Conservation (phyloP, 768 basidiomycete genomes). For the Lactarius akahatsu region DNA sequence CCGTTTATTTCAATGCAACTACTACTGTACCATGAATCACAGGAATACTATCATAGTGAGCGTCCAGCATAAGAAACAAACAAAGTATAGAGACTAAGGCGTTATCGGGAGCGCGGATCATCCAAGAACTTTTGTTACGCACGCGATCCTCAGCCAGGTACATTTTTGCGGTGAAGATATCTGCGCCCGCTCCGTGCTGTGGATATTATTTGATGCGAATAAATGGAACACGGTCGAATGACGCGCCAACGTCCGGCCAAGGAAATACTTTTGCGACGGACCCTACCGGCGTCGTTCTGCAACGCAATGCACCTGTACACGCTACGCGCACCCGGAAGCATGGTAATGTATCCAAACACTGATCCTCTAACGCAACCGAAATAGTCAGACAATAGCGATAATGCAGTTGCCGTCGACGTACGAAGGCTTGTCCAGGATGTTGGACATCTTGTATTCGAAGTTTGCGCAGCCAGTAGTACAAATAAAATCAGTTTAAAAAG, state of each 20-base stretch:
- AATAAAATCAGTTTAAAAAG: background rate
- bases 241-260: slow-evolving; percentile 87
- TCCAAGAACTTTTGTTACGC: slow-evolving; percentile 31
- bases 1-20: no score
- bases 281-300: slow-evolving; percentile 81
- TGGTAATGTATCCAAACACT: slow-evolving; percentile 92
- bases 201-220: background rate
- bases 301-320: slow-evolving; percentile 90
- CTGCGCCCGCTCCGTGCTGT: slow-evolving; percentile 76
- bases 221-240: background rate
- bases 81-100: background rate
- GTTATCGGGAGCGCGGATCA: background rate
- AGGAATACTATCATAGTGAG: no score
- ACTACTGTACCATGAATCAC: no score
- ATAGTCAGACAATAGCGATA: background rate
- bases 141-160: slow-evolving; percentile 89
- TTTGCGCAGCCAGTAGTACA: slow-evolving; percentile 76
- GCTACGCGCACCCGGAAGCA: slow-evolving; percentile 89
- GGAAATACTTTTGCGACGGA: slow-evolving; percentile 92
- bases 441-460: slow-evolving; percentile 93
- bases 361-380: slow-evolving; percentile 49
- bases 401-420: slow-evolving; percentile 31
- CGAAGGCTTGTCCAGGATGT: slow-evolving; percentile 89
- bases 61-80: no score
- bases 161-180: slow-evolving; percentile 96